A percentile compares a stretch with the other conserved stretches of the same genome.
Conservation (phyloP, 305 asterid species). For the Solanum hybrid region DNA sequence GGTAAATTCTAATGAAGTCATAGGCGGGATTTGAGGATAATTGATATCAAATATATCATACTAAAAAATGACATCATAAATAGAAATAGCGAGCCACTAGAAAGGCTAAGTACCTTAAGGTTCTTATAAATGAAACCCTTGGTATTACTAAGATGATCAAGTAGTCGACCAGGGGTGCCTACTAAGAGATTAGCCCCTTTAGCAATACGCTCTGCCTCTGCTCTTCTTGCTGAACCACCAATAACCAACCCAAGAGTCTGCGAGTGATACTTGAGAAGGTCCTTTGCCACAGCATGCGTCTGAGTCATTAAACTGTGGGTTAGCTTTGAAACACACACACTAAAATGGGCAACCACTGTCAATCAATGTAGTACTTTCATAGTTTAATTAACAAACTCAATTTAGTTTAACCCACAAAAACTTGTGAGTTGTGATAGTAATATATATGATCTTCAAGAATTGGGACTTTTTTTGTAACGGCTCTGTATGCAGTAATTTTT, state of each 20-base stretch:
- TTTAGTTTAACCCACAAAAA: background rate
- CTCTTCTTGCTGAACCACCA: slow-evolving; percentile 79
- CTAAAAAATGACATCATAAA: background rate
- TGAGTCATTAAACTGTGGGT: slow-evolving; percentile 18
- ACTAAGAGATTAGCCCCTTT: slow-evolving; percentile 78
- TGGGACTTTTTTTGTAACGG: background rate
- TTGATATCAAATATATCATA: background rate
- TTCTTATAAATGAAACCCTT: slow-evolving; percentile 76
- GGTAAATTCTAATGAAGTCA: background rate
- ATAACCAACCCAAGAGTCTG: slow-evolving; percentile 75
- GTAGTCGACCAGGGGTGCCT: slow-evolving; percentile 94
- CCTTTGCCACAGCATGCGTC: slow-evolving; percentile 90
- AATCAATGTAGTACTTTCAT: background rate
- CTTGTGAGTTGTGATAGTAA: background rate
- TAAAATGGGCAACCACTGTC: background rate
- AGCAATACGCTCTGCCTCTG: slow-evolving; percentile 69
- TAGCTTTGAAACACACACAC: background rate
- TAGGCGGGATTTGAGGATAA: background rate
- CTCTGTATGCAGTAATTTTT: background rate
- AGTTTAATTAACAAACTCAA: background rate
- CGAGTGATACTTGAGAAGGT: slow-evolving; percentile 77
- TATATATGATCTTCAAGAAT: background rate
- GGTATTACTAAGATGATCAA: slow-evolving; percentile 89
- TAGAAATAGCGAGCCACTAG: background rate
- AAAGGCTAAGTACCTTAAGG: slow-evolving; percentile 42